Conservation (phyloP, 2,329 filamentous ascomycete genomes). For the Cladosporium sp. region DNA sequence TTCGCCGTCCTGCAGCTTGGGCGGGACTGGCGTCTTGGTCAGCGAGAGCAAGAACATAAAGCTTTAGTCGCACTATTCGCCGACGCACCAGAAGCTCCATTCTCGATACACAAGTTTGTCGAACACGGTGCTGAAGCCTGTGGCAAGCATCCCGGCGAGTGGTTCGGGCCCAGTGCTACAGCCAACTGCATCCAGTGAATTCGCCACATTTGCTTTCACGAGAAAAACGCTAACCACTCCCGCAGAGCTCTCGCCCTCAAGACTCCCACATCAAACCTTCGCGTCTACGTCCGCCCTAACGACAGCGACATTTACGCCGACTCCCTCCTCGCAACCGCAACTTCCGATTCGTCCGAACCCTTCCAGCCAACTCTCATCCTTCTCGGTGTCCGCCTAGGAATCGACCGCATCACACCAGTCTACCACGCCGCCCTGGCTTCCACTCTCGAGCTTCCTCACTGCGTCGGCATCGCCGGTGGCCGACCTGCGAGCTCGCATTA, state of each 20-base stretch:
- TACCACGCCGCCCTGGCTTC: slow-evolving; percentile 93
- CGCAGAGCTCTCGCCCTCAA: slow-evolving; percentile 68
- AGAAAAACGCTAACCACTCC: slow-evolving; percentile 16
- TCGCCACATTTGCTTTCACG: background rate
- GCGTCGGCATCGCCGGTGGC: slow-evolving; percentile 92
- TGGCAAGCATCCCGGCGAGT: slow-evolving; percentile 92
- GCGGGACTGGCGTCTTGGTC: slow-evolving; percentile 75
- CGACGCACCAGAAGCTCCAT: slow-evolving; percentile 79
- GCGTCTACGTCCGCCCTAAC: slow-evolving; percentile 85
- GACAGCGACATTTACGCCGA: slow-evolving; percentile 92
- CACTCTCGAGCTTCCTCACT: slow-evolving; percentile 80
- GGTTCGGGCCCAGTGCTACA: slow-evolving; percentile 97
- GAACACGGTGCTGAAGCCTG: slow-evolving; percentile 79
- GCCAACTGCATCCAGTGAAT: slow-evolving; percentile 88
- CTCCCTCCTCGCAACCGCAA: slow-evolving; percentile 71
- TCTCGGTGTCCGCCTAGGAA: slow-evolving; percentile 82
- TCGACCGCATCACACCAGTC: slow-evolving; percentile 88
- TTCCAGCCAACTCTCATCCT: slow-evolving; percentile 86
- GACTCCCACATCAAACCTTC: slow-evolving; percentile 58
- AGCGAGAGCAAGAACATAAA: slow-evolving; percentile 56
- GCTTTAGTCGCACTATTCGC: slow-evolving; percentile 76
- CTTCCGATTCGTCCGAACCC: slow-evolving; percentile 54
- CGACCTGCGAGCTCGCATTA: slow-evolving; percentile 86
- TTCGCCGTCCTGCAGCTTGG: slow-evolving; percentile 69
- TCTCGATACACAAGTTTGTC: slow-evolving; percentile 94